Base-by-base conservation (phyloP, 2,329 filamentous ascomycete genomes). In the Ceratocystiopsis minuta region DNA sequence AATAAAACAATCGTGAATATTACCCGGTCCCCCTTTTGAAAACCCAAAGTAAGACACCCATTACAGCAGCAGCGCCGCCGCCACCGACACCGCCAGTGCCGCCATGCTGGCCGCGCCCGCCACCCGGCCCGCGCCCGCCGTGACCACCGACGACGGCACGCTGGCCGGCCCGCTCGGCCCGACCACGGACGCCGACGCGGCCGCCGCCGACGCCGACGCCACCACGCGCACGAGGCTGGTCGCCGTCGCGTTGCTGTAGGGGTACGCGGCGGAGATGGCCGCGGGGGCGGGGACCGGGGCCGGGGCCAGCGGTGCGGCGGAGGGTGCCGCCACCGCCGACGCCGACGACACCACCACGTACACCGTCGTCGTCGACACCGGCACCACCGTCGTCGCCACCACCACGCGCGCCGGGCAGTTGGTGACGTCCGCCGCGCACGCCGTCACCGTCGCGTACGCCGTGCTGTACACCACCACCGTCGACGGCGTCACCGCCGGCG, bases 361-460 rank as follows among this genome's bases (percentile, higher is more conserved):
- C 60, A 47, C 36, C n/a, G 42, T 46, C 17, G 36, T 42, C 3
- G 38, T 44, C 36, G 31, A 20, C 36, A 44, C 41, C 7, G 49
- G 35, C 13, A 46, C 38, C 3, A 43, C 45, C n/a, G 38, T 43
- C 37, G 43, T 45, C 33, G 46, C 41, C n/a, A 49, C 36, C 34
- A 37, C 35, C n/a, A 44, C 49, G n/a, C 20, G 20, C 20, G 20
- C 20, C 20, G 51, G 49, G 48, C 50, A 51, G 49, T 50, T 47
- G 43, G 50, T 49, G 24, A 51, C 49, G 6, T 38, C 38, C 13
- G 49, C 38, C 7, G 46, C 48, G 43, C 50, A 50, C 32, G 50
- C 49, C 14, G 46, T 49, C 37, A 50, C 36, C 40, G 50, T 50
- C 49, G 68, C 62, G 48, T 72, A 52, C 14, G 49, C 49, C 16